phyloP scores from a whole-genome alignment of 108 stramenopile genomes.

The Cyclostephanos invisitatus region DNA sequence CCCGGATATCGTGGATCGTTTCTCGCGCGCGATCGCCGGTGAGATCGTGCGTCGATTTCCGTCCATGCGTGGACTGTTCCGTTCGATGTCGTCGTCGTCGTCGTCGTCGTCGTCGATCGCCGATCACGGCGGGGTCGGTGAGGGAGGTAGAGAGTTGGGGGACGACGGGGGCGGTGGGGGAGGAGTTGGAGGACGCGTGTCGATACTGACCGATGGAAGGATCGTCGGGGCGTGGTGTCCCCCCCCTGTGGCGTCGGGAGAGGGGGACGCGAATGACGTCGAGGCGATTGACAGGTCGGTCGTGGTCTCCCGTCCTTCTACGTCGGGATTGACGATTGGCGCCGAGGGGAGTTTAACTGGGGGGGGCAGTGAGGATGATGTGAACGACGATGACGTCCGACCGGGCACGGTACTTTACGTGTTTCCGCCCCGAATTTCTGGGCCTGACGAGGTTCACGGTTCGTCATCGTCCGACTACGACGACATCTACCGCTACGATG shows the following conservation, averaged over 20 bases:
- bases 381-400: conserved; percentile 24
- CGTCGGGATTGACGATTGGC: too few relatives aligned
- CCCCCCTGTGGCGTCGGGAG: not conserved
- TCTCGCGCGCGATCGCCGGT: not conserved
- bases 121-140: not conserved
- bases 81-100: too few relatives aligned
- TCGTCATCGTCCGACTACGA: not conserved
- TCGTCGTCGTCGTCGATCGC: too few relatives aligned
- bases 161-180: not conserved
- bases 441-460: not conserved
- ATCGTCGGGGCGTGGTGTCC: conserved; percentile 36
- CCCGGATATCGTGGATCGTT: conserved; percentile 2
- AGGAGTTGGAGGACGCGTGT: too few relatives aligned
- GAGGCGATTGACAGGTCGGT: not conserved
- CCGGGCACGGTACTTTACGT: conserved; percentile 39
- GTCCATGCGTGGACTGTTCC: not conserved
- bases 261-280: too few relatives aligned
- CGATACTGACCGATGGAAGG: conserved; percentile 1
- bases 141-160: too few relatives aligned
- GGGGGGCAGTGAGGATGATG: too few relatives aligned
- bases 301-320: too few relatives aligned
- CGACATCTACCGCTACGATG: too few relatives aligned
- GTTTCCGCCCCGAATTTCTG: conserved; percentile 4
- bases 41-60: conserved; percentile 16
- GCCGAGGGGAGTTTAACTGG: too few relatives aligned